A percentile compares a stretch with the other conserved stretches of the same genome.
Evolutionary conservation across 176 grass and related monocot genomes (phyloP).

Genomic region (Zea luxurians): DNA sequence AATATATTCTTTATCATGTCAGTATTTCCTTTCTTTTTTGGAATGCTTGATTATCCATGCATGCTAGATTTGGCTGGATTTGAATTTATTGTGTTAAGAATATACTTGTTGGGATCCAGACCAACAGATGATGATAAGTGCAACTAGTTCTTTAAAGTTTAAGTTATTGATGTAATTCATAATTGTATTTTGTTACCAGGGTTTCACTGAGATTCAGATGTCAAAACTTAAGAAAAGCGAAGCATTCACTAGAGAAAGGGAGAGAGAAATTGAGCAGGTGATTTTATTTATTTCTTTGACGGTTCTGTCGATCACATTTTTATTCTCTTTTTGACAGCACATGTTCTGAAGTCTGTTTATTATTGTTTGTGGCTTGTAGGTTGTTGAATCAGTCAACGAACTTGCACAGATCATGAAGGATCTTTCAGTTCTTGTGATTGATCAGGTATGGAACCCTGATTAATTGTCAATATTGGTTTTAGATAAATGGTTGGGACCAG

Average conservation of each 20-base stretch:
- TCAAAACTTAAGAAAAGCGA: slow-evolving; percentile 95
- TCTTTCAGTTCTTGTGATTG: slow-evolving; percentile 94
- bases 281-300: slow-evolving; percentile 16
- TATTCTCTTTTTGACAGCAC: not conserved
- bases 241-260: slow-evolving; percentile 92
- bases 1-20: not conserved
- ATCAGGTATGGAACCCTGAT: slow-evolving; percentile 67
- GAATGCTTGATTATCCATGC: not conserved
- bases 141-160: slow-evolving; percentile 10
- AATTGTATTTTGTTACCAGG: slow-evolving; percentile 53
- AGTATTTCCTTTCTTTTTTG: not conserved
- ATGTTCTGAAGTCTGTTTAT: slow-evolving; percentile 4
- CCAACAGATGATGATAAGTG: not conserved
- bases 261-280: slow-evolving; percentile 93
- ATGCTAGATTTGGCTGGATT: not conserved
- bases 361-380: slow-evolving; percentile 54
- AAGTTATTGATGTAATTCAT: not conserved
- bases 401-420: slow-evolving; percentile 99
- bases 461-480: slow-evolving; percentile 26
- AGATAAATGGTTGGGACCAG: slow-evolving; percentile 1
- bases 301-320: not conserved
- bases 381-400: slow-evolving; percentile 91
- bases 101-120: not conserved
- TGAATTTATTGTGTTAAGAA: not conserved
- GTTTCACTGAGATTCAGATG: slow-evolving; percentile 89